These are phyloP conservation scores for Straminergon stramineum DNA, from an alignment of 225 moss, liverwort and hornwort genomes.

Conservation along the genomic window DNA sequence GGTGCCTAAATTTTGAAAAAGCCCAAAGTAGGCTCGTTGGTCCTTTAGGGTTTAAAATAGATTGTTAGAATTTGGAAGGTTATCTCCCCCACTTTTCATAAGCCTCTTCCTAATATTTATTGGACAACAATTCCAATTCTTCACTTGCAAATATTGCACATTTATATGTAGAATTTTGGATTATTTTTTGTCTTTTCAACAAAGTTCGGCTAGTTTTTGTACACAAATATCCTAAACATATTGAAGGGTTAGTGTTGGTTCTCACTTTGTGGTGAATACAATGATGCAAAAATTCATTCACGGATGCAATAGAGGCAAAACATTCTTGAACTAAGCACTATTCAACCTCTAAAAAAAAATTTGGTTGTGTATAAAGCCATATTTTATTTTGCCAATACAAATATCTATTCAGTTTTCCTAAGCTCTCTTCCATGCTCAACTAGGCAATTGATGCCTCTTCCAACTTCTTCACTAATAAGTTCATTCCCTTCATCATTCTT, in stretches of 20 bases:
- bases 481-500: neutral
- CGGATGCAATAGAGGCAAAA: neutral
- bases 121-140: neutral
- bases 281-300: neutral
- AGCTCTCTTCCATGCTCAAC: neutral
- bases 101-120: neutral
- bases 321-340: neutral
- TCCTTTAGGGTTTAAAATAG: too few relatives aligned
- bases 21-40: too few relatives aligned
- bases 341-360: neutral
- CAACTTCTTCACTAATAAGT: neutral
- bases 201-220: neutral
- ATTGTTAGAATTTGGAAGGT: neutral
- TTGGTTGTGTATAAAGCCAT: neutral
- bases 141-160: rapidly evolving
- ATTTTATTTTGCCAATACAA: rapidly evolving
- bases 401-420: neutral
- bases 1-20: too few relatives aligned
- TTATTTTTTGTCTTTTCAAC: neutral
- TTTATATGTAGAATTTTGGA: rapidly evolving
- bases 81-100: rapidly evolving
- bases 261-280: too few relatives aligned
- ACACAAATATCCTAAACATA: rapidly evolving
- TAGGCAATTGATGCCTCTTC: neutral
- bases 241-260: rapidly evolving